phyloP scores from a whole-genome alignment of 148 eudicot genomes.

The Persicaria tinctoria region DNA sequence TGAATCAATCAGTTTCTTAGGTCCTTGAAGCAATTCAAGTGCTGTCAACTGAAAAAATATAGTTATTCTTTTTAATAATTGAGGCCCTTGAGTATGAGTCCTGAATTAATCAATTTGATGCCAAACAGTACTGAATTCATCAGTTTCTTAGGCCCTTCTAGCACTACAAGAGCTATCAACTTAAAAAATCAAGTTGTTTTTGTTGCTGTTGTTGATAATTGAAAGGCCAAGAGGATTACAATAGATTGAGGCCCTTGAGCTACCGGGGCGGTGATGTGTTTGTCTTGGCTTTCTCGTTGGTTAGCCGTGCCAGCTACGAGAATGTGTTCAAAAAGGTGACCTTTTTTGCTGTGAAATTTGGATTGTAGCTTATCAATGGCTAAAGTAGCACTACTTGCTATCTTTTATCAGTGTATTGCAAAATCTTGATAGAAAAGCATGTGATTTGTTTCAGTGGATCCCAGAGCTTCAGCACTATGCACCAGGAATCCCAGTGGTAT shows the following conservation, averaged over 20 bases:
- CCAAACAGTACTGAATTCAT: not conserved
- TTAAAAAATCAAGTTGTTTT: not conserved
- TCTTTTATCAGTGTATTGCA: not conserved
- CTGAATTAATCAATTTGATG: too few species aligned
- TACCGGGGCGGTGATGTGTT: constrained; percentile 96
- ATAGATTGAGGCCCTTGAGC: constrained; percentile 89
- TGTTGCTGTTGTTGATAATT: not conserved
- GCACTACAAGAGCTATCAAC: not conserved
- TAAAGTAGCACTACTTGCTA: not conserved
- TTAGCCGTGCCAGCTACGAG: constrained; percentile 98
- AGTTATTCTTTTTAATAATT: too few species aligned
- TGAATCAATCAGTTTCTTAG: too few species aligned
- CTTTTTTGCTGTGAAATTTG: constrained; percentile 1
- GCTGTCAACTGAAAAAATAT: too few species aligned
- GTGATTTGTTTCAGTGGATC: constrained; percentile 67
- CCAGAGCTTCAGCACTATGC: constrained; percentile 99
- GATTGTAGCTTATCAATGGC: constrained; percentile 6
- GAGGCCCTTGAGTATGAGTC: too few species aligned
- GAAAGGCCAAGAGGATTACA: constrained; percentile 95
- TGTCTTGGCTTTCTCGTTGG: constrained; percentile 90
- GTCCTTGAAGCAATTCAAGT: too few species aligned
- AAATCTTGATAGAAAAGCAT: constrained; percentile 18
- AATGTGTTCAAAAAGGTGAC: constrained; percentile 82
- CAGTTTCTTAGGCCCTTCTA: not conserved
- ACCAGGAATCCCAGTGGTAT: constrained; percentile 85